A percentile compares a stretch with the other conserved stretches of the same genome.
phyloP scores from a whole-genome alignment of 1,284 basidiomycete genomes.

The Trichosporon sp. region DNA sequence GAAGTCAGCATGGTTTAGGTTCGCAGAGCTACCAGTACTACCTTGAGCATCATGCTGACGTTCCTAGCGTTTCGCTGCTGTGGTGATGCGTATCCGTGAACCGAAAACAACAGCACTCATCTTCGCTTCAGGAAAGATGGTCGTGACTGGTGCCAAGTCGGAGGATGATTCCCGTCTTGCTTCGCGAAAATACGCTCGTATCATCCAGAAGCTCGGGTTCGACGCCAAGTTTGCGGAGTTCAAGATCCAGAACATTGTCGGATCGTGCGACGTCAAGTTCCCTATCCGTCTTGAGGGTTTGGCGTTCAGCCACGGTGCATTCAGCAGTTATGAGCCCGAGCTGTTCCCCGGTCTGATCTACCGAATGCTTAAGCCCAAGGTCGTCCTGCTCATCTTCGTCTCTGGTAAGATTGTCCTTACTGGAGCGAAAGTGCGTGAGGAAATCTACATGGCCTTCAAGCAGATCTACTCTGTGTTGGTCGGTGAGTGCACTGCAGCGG shows the following conservation, averaged over 20 bases:
- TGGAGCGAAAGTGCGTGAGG: slow-evolving; percentile 98
- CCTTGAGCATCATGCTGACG: slow-evolving; percentile 43
- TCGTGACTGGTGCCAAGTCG: slow-evolving; percentile 97
- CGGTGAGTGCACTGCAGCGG: slow-evolving; percentile 27
- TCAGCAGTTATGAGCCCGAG: slow-evolving; percentile 97
- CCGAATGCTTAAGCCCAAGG: slow-evolving; percentile 99
- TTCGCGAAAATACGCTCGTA: slow-evolving; percentile 97
- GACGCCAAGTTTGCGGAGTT: slow-evolving; percentile 99
- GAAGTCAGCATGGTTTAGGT: background rate
- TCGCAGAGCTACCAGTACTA: background rate
- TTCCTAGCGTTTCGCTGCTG: slow-evolving; percentile 93
- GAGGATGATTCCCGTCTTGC: slow-evolving; percentile 97
- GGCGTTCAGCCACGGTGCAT: slow-evolving; percentile 96
- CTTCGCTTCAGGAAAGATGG: slow-evolving; percentile 99
- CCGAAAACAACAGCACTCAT: slow-evolving; percentile 99
- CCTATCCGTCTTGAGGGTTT: slow-evolving; percentile 97
- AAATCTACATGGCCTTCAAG: slow-evolving; percentile 99
- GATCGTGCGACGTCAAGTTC: slow-evolving; percentile 98
- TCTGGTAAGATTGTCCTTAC: slow-evolving; percentile 99
- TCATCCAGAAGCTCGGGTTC: slow-evolving; percentile 98
- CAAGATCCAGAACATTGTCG: slow-evolving; percentile 99
- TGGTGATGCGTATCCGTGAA: slow-evolving; percentile 99
- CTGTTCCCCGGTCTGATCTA: slow-evolving; percentile 99
- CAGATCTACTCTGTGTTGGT: slow-evolving; percentile 91
- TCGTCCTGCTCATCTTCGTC: slow-evolving; percentile 96